Evolutionary conservation across 2,329 filamentous ascomycete genomes (phyloP).

Genomic region (Stagonosporopsis cucurbitacearum): DNA sequence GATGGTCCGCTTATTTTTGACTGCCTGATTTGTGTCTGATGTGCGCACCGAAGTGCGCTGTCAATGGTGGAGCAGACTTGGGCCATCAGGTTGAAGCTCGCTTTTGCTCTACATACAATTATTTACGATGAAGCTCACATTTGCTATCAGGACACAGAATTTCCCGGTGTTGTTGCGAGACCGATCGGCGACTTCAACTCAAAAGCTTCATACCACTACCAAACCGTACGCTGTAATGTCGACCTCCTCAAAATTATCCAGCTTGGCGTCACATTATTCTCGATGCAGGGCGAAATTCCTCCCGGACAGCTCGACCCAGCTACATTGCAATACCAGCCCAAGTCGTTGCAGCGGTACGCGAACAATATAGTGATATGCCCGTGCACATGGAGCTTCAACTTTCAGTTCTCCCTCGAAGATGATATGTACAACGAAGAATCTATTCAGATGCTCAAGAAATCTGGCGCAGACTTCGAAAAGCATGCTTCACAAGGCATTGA

Average conservation of each 20-base stretch:
- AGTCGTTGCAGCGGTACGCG: slow-evolving; percentile 57
- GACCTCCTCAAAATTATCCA: slow-evolving; percentile 98
- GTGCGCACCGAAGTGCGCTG: slow-evolving; percentile 19
- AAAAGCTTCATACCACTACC: slow-evolving; percentile 98
- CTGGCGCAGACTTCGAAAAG: slow-evolving; percentile 88
- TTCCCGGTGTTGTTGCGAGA: slow-evolving; percentile 94
- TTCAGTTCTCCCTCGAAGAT: slow-evolving; percentile 89
- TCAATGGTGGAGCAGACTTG: slow-evolving; percentile 11
- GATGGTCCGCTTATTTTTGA: neutral
- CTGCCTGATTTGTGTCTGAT: slow-evolving; percentile 11
- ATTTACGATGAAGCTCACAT: slow-evolving; percentile 23
- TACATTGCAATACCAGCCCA: slow-evolving; percentile 51
- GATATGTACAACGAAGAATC: slow-evolving; percentile 99
- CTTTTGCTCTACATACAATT: neutral
- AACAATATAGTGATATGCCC: slow-evolving; percentile 69
- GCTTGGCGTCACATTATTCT: slow-evolving; percentile 92
- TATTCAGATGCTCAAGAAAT: slow-evolving; percentile 86
- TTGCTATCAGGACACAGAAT: slow-evolving; percentile 82
- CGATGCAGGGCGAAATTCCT: slow-evolving; percentile 84
- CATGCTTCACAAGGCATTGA: slow-evolving; percentile 91
- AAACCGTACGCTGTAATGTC: slow-evolving; percentile 95
- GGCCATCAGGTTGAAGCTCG: slow-evolving; percentile 14
- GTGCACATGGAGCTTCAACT: slow-evolving; percentile 99
- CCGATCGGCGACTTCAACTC: slow-evolving; percentile 94
- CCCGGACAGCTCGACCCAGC: slow-evolving; percentile 67